Evolutionary conservation across 768 basidiomycete species (phyloP).

Genomic region (Lepiota brunneoincarnata): DNA sequence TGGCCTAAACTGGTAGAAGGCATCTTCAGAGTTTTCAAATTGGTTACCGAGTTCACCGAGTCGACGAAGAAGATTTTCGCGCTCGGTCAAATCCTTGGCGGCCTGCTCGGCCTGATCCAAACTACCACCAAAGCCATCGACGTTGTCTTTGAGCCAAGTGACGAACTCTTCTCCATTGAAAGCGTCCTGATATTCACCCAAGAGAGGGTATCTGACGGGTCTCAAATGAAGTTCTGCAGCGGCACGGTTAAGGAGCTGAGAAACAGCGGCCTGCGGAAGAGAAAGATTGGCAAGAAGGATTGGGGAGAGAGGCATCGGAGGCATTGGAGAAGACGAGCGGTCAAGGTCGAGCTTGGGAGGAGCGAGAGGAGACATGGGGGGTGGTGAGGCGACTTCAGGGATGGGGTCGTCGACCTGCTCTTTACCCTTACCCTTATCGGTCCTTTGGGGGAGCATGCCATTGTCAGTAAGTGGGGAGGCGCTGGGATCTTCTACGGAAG

Average conservation of each 20-base stretch:
- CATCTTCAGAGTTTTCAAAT: conserved; percentile 75
- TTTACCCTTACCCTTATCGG: conserved; percentile 86
- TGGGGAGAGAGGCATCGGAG: conserved; percentile 38
- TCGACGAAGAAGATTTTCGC: conserved; percentile 63
- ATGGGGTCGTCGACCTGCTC: conserved; percentile 40
- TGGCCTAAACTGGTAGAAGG: conserved; percentile 81
- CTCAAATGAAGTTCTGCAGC: conserved; percentile 69
- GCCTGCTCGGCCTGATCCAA: conserved; percentile 79
- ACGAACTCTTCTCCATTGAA: conserved; percentile 91
- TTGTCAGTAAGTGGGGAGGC: conserved; percentile 27
- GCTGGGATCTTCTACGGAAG: conserved; percentile 28
- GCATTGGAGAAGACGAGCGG: conserved; percentile 24
- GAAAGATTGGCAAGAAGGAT: conserved; percentile 77
- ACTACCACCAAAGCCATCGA: conserved; percentile 74
- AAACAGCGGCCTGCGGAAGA: conserved; percentile 60
- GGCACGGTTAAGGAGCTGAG: conserved; percentile 69
- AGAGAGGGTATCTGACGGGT: conserved; percentile 69
- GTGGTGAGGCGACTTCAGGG: conserved; percentile 48
- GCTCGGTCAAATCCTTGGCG: conserved; percentile 57
- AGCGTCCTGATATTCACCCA: conserved; percentile 83
- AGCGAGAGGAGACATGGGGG: conserved; percentile 59
- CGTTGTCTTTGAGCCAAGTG: conserved; percentile 76
- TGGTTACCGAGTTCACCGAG: conserved; percentile 82
- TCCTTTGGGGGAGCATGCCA: conserved; percentile 43
- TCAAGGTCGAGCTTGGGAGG: conserved; percentile 42